These are phyloP conservation scores for Erysiphe pulchra DNA, from an alignment of 2,329 filamentous ascomycete species.

Conservation along the genomic window DNA sequence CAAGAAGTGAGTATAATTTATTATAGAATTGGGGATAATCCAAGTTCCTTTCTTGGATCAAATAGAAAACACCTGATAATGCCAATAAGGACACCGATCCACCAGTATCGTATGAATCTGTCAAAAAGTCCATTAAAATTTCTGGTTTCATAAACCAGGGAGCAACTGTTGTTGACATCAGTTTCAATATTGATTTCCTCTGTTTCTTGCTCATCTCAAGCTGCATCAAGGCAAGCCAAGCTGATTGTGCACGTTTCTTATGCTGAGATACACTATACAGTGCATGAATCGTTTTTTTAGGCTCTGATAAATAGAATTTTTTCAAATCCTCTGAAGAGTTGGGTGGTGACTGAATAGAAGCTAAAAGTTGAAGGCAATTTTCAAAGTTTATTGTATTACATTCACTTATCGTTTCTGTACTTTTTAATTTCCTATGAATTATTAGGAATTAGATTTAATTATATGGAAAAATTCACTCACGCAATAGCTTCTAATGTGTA, in stretches of 20 bases:
- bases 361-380: slow-evolving; percentile 34
- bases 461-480: slow-evolving; percentile 21
- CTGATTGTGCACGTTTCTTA: slow-evolving; percentile 59
- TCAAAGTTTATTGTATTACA: slow-evolving; percentile 19
- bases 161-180: slow-evolving; percentile 53
- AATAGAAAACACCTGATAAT: slow-evolving; percentile 77
- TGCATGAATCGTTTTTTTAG: slow-evolving; percentile 40
- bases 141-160: slow-evolving; percentile 81
- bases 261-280: slow-evolving; percentile 41
- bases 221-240: slow-evolving; percentile 59
- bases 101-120: slow-evolving; percentile 72
- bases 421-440: slow-evolving; percentile 14
- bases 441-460: slow-evolving; percentile 1
- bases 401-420: slow-evolving; percentile 10
- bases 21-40: slow-evolving; percentile 88
- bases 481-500: slow-evolving; percentile 53
- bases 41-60: slow-evolving; percentile 80
- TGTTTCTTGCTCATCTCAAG: slow-evolving; percentile 42
- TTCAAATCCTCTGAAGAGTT: slow-evolving; percentile 37
- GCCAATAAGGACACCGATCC: slow-evolving; percentile 73
- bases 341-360: slow-evolving; percentile 44
- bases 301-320: slow-evolving; percentile 38
- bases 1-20: slow-evolving; percentile 81
- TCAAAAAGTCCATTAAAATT: slow-evolving; percentile 83
- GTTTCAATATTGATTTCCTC: slow-evolving; percentile 51